phyloP scores from a whole-genome alignment of 768 basidiomycete genomes.

The Tulasnella sp. region DNA sequence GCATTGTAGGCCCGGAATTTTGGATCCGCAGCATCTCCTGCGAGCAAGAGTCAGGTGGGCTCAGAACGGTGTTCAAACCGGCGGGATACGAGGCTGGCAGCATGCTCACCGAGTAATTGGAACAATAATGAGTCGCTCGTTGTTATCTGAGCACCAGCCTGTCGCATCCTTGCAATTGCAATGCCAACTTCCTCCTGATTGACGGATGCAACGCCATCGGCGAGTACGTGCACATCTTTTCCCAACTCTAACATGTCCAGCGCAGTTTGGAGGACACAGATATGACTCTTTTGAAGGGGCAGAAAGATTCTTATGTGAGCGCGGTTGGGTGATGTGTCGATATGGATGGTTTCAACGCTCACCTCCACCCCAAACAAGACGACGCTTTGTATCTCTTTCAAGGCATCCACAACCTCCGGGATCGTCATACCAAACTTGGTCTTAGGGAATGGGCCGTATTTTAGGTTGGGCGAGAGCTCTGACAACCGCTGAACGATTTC shows the following conservation, averaged over 20 bases:
- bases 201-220: slow-evolving; percentile 75
- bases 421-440: slow-evolving; percentile 79
- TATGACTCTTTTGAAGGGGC: slow-evolving; percentile 51
- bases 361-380: slow-evolving; percentile 87
- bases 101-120: slow-evolving; percentile 49
- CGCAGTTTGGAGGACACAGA: slow-evolving; percentile 79
- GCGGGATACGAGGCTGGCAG: slow-evolving; percentile 13
- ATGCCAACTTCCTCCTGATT: slow-evolving; percentile 70
- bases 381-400: slow-evolving; percentile 42
- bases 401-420: slow-evolving; percentile 50
- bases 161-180: slow-evolving; percentile 54
- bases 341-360: slow-evolving; percentile 20
- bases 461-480: slow-evolving; percentile 42
- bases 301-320: not conserved
- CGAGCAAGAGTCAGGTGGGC: slow-evolving; percentile 1
- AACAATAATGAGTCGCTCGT: slow-evolving; percentile 77
- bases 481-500: slow-evolving; percentile 38
- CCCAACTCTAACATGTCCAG: slow-evolving; percentile 47
- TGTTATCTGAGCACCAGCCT: slow-evolving; percentile 60
- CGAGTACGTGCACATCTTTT: slow-evolving; percentile 55
- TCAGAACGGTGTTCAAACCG: too few species aligned
- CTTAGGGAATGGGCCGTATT: slow-evolving; percentile 59
- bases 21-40: slow-evolving; percentile 49
- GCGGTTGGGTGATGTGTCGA: not conserved
- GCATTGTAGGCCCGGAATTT: slow-evolving; percentile 62